Evolutionary conservation across 2,329 filamentous ascomycete species (phyloP).

Genomic region (Zasmidium cellare): DNA sequence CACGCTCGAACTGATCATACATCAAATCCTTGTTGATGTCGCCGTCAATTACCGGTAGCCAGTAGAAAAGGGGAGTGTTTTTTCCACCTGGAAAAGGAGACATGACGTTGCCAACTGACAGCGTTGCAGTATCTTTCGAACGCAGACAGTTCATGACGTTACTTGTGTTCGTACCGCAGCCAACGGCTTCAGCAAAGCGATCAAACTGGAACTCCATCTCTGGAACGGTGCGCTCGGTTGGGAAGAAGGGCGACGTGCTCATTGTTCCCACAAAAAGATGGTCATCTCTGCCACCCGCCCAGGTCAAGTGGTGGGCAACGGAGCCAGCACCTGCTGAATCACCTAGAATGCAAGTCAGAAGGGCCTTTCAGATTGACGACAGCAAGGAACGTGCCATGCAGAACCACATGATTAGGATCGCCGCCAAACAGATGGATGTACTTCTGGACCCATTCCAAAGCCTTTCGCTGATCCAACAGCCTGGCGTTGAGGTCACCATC

Average conservation of each 20-base stretch:
- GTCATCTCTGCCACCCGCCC: neutral
- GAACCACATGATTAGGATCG: conserved; percentile 32
- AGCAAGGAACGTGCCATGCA: neutral
- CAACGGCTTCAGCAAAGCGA: neutral
- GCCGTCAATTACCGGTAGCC: neutral
- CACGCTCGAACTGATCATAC: neutral
- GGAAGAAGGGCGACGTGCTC: neutral
- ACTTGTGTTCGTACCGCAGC: neutral
- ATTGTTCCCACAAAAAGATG: neutral
- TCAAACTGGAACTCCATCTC: neutral
- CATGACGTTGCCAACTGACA: neutral
- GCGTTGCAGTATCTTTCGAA: neutral
- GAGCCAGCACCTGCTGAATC: neutral
- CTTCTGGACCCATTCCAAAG: conserved; percentile 53
- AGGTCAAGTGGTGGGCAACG: neutral
- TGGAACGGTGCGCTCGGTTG: neutral
- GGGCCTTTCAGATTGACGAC: neutral
- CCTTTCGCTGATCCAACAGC: conserved; percentile 50
- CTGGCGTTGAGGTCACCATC: conserved; percentile 42
- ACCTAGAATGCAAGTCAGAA: neutral
- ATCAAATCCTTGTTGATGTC: neutral
- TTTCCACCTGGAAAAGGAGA: neutral
- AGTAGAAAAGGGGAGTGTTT: neutral
- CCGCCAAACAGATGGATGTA: conserved; percentile 51
- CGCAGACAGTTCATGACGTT: neutral